Conservation (phyloP, 2,329 filamentous ascomycete species). For the Colletotrichum spinosum region DNA sequence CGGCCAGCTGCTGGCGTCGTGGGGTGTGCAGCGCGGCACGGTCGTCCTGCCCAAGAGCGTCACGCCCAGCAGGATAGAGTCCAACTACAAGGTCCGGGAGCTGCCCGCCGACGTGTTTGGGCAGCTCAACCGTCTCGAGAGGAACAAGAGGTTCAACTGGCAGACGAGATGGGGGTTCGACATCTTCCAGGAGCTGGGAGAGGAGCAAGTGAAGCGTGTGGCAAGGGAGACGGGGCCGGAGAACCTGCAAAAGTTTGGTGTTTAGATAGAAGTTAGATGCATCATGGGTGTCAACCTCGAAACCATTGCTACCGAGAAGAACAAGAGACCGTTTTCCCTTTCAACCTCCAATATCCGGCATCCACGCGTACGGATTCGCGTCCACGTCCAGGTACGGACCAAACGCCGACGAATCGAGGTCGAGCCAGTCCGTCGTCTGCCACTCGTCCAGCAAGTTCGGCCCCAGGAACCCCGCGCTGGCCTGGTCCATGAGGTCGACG, state of each 20-base stretch:
- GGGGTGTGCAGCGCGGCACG: constrained; percentile 75
- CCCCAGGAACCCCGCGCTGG: constrained; percentile 11
- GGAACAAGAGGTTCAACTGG: constrained; percentile 57
- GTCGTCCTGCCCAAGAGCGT: constrained; percentile 78
- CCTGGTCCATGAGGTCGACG: constrained; percentile 24
- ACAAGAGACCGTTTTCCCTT: background rate
- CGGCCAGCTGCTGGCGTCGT: constrained; percentile 61
- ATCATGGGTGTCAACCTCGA: background rate
- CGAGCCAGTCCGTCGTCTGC: constrained; percentile 47
- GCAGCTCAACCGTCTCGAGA: constrained; percentile 52
- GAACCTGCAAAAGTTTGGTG: constrained; percentile 50
- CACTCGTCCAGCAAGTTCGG: constrained; percentile 40
- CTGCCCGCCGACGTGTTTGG: constrained; percentile 50
- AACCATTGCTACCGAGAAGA: background rate
- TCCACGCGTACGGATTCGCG: constrained; percentile 30
- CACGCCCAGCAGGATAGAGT: constrained; percentile 73
- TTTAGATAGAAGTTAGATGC: constrained; percentile 32
- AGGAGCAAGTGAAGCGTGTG: constrained; percentile 48
- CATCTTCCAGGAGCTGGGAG: constrained; percentile 56
- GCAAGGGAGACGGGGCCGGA: constrained; percentile 48
- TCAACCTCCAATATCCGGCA: constrained; percentile 33
- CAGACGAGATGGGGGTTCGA: constrained; percentile 56
- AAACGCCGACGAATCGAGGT: constrained; percentile 42
- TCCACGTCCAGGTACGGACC: constrained; percentile 38
- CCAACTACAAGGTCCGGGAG: constrained; percentile 64